Evolutionary conservation across 2,329 filamentous ascomycete species (phyloP).

Genomic region (Thelonectria rubi): DNA sequence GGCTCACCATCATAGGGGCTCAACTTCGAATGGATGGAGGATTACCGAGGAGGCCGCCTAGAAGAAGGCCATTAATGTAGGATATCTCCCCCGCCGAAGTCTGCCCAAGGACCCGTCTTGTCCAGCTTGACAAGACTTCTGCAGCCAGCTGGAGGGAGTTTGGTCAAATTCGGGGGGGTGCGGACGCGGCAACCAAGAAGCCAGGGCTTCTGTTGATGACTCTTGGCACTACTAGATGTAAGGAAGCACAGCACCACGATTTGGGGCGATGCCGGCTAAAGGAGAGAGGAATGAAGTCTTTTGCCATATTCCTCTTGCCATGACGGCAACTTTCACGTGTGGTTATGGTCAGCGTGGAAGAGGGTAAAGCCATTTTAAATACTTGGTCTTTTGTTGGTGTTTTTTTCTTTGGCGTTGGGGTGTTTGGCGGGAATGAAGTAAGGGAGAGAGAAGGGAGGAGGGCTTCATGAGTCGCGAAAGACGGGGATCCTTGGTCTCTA

Average conservation of each 20-base stretch:
- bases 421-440: background rate
- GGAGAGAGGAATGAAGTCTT: slow-evolving; percentile 1
- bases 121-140: background rate
- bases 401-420: slow-evolving; percentile 20
- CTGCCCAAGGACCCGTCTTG: background rate
- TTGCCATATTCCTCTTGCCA: slow-evolving; percentile 4
- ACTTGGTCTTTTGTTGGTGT: slow-evolving; percentile 8
- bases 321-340: slow-evolving; percentile 5
- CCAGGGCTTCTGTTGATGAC: background rate
- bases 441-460: background rate
- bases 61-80: background rate
- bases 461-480: slow-evolving; percentile 19
- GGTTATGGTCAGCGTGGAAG: slow-evolving; percentile 2
- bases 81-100: slow-evolving; percentile 20
- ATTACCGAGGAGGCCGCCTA: slow-evolving; percentile 28
- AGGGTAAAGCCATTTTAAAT: slow-evolving; percentile 5
- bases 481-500: slow-evolving; percentile 12
- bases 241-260: slow-evolving; percentile 8
- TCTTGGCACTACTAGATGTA: slow-evolving; percentile 20
- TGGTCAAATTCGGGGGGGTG: background rate
- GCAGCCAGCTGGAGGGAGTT: background rate
- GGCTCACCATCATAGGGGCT: slow-evolving; percentile 30
- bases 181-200: background rate
- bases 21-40: slow-evolving; percentile 36
- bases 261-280: slow-evolving; percentile 6